Percentiles rank a stretch among this genome's conserved stretches.
Evolutionary conservation across 202 grass and related monocot genomes (phyloP).

Genomic region (Digitaria exilis): DNA sequence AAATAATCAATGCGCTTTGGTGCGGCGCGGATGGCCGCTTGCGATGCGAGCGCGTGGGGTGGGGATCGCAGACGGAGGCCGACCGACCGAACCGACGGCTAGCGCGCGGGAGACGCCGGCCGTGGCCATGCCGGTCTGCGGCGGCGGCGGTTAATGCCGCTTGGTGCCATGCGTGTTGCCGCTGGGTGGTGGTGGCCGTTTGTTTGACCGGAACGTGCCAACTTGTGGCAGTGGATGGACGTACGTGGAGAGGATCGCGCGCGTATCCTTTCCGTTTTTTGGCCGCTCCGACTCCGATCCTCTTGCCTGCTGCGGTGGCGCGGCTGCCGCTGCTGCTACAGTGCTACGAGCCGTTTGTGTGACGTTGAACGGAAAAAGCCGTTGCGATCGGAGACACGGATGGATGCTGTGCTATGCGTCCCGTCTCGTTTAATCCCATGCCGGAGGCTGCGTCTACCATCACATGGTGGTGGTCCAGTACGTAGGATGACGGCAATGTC

Average conservation of each 20-base stretch:
- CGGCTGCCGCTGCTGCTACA: neutral
- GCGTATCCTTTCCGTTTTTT: neutral
- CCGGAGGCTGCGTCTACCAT: neutral
- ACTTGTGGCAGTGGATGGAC: neutral
- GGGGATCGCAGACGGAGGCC: too few species aligned
- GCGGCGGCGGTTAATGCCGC: conserved; percentile 17
- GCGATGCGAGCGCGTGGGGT: too few species aligned
- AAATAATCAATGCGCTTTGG: conserved; percentile 54
- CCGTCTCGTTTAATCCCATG: neutral
- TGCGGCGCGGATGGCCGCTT: conserved; percentile 36
- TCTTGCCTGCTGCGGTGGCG: neutral
- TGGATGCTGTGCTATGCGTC: neutral
- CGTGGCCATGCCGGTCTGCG: conserved; percentile 16
- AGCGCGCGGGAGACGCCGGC: neutral
- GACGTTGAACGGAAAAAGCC: neutral
- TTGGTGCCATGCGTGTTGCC: conserved; percentile 25
- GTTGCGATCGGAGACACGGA: too few species aligned
- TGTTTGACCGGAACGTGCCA: conserved; percentile 23
- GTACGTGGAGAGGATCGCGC: too few species aligned
- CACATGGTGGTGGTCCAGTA: conserved; percentile 23
- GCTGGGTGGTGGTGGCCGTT: neutral
- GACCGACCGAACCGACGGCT: too few species aligned
- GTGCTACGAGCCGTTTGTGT: neutral
- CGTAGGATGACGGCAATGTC: neutral
- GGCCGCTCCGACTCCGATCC: neutral